These are phyloP conservation scores for Fusarium brachygibbosum DNA, from an alignment of 2,329 filamentous ascomycete species.

Conservation along the genomic window DNA sequence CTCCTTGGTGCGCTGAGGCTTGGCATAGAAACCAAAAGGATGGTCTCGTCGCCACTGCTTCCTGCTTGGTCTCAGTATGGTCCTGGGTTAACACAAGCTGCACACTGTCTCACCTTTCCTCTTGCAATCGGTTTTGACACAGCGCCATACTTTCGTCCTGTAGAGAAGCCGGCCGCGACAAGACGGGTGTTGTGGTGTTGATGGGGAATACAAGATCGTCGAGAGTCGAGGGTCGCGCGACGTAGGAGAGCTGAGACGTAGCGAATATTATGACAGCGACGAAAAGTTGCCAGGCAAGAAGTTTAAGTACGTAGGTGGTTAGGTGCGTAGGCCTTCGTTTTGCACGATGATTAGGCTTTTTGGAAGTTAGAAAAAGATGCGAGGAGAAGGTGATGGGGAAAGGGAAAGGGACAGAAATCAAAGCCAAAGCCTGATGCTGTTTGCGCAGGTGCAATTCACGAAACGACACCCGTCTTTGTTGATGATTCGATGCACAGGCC, in stretches of 20 bases:
- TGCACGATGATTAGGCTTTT: background rate
- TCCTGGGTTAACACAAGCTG: background rate
- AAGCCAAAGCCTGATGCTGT: slow-evolving; percentile 32
- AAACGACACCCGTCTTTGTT: slow-evolving; percentile 33
- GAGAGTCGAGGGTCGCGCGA: slow-evolving; percentile 10
- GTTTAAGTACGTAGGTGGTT: background rate
- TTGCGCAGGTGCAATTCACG: slow-evolving; percentile 42
- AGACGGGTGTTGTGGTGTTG: slow-evolving; percentile 17
- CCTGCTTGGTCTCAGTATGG: slow-evolving; percentile 61
- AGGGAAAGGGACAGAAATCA: slow-evolving; percentile 28
- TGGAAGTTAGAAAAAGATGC: background rate
- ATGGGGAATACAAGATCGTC: slow-evolving; percentile 19
- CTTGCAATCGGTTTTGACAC: slow-evolving; percentile 87
- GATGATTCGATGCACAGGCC: slow-evolving; percentile 47
- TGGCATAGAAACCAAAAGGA: slow-evolving; percentile 96
- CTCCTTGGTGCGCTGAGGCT: slow-evolving; percentile 82
- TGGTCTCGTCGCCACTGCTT: slow-evolving; percentile 98
- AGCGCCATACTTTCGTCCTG: slow-evolving; percentile 77
- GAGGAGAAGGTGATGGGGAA: slow-evolving; percentile 7
- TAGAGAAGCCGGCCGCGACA: slow-evolving; percentile 1
- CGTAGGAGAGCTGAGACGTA: slow-evolving; percentile 16
- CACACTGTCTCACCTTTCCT: slow-evolving; percentile 77
- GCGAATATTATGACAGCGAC: slow-evolving; percentile 4
- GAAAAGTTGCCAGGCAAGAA: slow-evolving; percentile 3
- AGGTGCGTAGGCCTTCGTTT: background rate